Evolutionary conservation across 2,329 filamentous ascomycete genomes (phyloP), one percentile per base, ranked within the genome.

Genomic region (Dothiorella sarmentorum): DNA sequence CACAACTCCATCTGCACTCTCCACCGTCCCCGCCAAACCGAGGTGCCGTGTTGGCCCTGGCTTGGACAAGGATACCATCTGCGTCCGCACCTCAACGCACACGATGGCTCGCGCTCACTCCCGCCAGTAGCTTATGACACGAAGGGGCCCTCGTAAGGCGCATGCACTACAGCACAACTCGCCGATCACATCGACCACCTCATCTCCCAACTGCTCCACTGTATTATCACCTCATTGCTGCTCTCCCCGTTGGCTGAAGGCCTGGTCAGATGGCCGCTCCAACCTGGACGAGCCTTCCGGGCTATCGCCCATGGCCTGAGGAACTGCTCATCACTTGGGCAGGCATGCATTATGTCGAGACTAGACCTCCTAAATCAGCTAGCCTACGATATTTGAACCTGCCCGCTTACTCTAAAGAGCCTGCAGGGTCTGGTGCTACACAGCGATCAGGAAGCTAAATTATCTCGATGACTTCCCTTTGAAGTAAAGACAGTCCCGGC

Each of bases 301-400:
- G 24, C 24, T 45, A 26, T 13, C n/a, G 29, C 43, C 22, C 33
- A 10, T 52, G 31, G 35, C 33, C 33, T 42, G 49, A 53, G 33
- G 10, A 40, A 40, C 49, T 53, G 49, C 49, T 53, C 35, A 53
- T 24, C 35, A 4, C 20, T 53, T 53, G 49, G 49, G 49, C 49
- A 53, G 33, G 11, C 49, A 38, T 53, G 49, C 49, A 7, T 38
- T 35, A 11, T 29, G 9, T 53, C 22, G 49, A 53, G 35, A 20
- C 49, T 18, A 24, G 15, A 29, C 10, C 3, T n/a, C 9, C 35
- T 6, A 29, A 40, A 40, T 20, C 17, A 15, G 22, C 22, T 40
- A 53, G 15, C 6, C 6, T 15, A 9, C 35, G 6, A 18, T 11
- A 11, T 27, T 24, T 17, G n/a, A 29, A 29, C n/a, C 26, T 26